Base-by-base conservation (phyloP, 108 stramenopile species). In the Epithemia pelagica region DNA sequence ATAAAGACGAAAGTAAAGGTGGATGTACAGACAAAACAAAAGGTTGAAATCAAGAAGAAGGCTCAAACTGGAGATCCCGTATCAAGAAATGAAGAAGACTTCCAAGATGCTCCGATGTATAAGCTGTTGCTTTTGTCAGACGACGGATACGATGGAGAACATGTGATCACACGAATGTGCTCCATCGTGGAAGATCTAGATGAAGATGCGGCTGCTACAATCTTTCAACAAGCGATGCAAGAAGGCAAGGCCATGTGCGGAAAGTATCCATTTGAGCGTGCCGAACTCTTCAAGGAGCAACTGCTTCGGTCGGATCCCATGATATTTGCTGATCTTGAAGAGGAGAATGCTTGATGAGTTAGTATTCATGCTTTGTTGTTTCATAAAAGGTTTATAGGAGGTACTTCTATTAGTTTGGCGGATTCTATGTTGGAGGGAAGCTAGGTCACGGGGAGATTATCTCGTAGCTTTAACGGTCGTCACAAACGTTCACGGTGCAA, bases 61-160 rank as follows among this genome's bases (percentile, higher is more conserved):
- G 59, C 62, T 28, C 72, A 79, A 57, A 64, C 81, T 0, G 69
- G 67, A 30, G 88, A 84, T 23, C 87, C 87, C 3, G 82, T 83
- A 28, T 56, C 32, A 23, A 67, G 74, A 24, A 62, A 74, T 24
- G 82, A 89, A n/a, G 82, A 85, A 53, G 87, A 88, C 20, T 88
- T 88, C 53, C 84, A 93, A 77, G 94, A 96, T 33, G 90, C 94
- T 23, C 96, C 96, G 51, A 82, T 95, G 86, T 96, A 70, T 82
- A 83, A 87, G 52, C 78, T 96, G 0, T 88, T 88, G 75, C 68
- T 96, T 52, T 64, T 96, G 30, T 88, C 86, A 2, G 96, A 96
- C 65, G 90, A 95, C 61, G 84, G 77, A 24, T 95, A 96, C 72
- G 86, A 92, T 62, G 64, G 80, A 58, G 84, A 69, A 28, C 96